Base-by-base conservation (phyloP, 2,329 filamentous ascomycete genomes). In the Colletotrichum scovillei region DNA sequence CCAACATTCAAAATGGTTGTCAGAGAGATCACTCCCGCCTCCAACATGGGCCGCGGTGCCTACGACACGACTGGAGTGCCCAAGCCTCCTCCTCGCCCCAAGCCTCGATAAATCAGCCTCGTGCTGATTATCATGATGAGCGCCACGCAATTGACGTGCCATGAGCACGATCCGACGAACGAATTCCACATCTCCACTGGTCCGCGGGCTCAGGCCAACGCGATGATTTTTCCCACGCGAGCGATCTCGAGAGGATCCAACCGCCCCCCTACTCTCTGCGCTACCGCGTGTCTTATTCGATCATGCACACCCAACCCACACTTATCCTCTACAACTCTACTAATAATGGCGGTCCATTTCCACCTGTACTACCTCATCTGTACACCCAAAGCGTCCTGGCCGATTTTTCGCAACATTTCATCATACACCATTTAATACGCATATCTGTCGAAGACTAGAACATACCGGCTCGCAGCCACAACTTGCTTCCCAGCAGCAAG, bases 41-140 rank as follows among this genome's bases (percentile, higher is more conserved):
- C 76, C 80, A 86, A 88, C 79, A 87, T 87, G 85, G 87, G 85
- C 74, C 83, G 87, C 71, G 86, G 87, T 72, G 86, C 86, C 75
- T 88, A 88, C 77, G 87, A 88, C 76, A 87, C 85, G 75, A 88
- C 86, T 28, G 86, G 86, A 59, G 81, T 87, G 28, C 81, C 83
- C 71, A 88, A 88, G 81, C 86, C 86, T 69, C 83, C 83, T 32
- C 84, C 83, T 67, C 82, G 81, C 63, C 84, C 84, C 64, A 82
- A 83, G 78, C 83, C 82, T 68, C 80, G 77, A 77, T 85, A 81
- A 82, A 74, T 63, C 62, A 19, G 35, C 59, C 26, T 46, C 62
- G 35, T 24, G 35, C 57, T 22, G 24, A 26, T 35, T 46, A 42
- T 49, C 30, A 24, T 53, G 49, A 28, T 30, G 26, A 56, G 35